These are phyloP conservation scores for Ceratobasidium papillatum DNA, from an alignment of 1,284 basidiomycete genomes.

Conservation along the genomic window DNA sequence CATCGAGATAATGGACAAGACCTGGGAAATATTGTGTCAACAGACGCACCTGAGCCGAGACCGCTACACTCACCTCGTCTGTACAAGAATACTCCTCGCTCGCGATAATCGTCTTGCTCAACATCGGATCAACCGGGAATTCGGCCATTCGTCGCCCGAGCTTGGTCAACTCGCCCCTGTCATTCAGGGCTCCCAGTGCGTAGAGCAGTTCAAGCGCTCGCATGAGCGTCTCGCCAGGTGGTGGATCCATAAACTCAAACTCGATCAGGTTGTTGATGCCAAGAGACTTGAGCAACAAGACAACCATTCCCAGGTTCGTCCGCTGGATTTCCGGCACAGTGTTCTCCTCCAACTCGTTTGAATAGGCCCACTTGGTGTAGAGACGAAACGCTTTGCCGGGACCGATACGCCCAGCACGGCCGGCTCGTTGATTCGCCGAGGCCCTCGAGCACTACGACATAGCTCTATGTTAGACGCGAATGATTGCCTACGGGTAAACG, in stretches of 20 bases:
- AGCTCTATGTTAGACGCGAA: slow-evolving; percentile 23
- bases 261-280: slow-evolving; percentile 70
- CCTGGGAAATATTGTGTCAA: slow-evolving; percentile 55
- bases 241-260: slow-evolving; percentile 70
- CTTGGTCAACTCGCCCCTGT: slow-evolving; percentile 95
- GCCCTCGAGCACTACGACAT: slow-evolving; percentile 85
- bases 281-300: slow-evolving; percentile 67
- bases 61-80: slow-evolving; percentile 75
- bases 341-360: slow-evolving; percentile 67
- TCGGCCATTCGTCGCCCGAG: slow-evolving; percentile 97
- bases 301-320: slow-evolving; percentile 60
- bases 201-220: slow-evolving; percentile 93
- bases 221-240: slow-evolving; percentile 97
- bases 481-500: background rate
- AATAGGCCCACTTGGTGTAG: slow-evolving; percentile 71
- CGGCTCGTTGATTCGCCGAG: slow-evolving; percentile 96
- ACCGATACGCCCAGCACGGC: slow-evolving; percentile 95
- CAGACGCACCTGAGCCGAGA: background rate
- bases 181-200: slow-evolving; percentile 95
- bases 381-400: slow-evolving; percentile 97
- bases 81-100: slow-evolving; percentile 96
- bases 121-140: slow-evolving; percentile 98
- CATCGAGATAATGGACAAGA: slow-evolving; percentile 98
- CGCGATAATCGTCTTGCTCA: slow-evolving; percentile 95
- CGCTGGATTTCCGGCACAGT: slow-evolving; percentile 66